Percentiles rank a stretch among this genome's conserved stretches.
Conservation (phyloP, 805 yeast species). For the Candida oleophila region DNA sequence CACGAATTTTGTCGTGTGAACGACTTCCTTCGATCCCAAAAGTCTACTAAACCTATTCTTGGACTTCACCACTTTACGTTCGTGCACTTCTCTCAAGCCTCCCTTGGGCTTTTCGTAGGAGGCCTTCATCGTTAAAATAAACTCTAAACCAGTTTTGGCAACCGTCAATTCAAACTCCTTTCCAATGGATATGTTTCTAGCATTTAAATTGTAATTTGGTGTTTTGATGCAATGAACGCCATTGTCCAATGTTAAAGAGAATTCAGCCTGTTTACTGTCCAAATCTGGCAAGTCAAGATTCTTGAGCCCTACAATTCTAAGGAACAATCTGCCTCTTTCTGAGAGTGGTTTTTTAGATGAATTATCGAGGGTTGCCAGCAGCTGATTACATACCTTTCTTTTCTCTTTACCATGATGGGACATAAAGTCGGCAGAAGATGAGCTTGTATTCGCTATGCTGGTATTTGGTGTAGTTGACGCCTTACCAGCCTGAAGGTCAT, state of each 20-base stretch:
- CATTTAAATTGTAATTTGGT: slow-evolving; percentile 42
- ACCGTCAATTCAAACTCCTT: slow-evolving; percentile 82
- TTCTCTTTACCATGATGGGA: background rate
- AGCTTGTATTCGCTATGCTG: slow-evolving; percentile 6
- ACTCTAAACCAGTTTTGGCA: slow-evolving; percentile 52
- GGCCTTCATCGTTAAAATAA: slow-evolving; percentile 73
- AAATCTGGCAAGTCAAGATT: slow-evolving; percentile 50
- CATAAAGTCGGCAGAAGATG: slow-evolving; percentile 4
- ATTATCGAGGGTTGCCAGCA: background rate
- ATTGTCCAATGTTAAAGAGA: slow-evolving; percentile 65
- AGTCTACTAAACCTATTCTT: slow-evolving; percentile 45
- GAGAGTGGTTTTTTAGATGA: slow-evolving; percentile 4
- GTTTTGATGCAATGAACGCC: slow-evolving; percentile 80
- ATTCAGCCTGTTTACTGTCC: slow-evolving; percentile 43
- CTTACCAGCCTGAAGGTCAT: slow-evolving; percentile 28
- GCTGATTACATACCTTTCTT: slow-evolving; percentile 3
- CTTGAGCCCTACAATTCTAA: slow-evolving; percentile 47
- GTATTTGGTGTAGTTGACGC: slow-evolving; percentile 26
- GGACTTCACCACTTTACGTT: slow-evolving; percentile 49
- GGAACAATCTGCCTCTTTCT: slow-evolving; percentile 56
- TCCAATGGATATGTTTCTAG: slow-evolving; percentile 40
- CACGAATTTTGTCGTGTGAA: slow-evolving; percentile 51
- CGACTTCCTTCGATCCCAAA: slow-evolving; percentile 47
- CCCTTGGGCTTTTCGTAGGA: slow-evolving; percentile 51
- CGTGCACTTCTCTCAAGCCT: slow-evolving; percentile 58